Conservation (phyloP, 768 basidiomycete genomes). For the Mycena galericulata region DNA sequence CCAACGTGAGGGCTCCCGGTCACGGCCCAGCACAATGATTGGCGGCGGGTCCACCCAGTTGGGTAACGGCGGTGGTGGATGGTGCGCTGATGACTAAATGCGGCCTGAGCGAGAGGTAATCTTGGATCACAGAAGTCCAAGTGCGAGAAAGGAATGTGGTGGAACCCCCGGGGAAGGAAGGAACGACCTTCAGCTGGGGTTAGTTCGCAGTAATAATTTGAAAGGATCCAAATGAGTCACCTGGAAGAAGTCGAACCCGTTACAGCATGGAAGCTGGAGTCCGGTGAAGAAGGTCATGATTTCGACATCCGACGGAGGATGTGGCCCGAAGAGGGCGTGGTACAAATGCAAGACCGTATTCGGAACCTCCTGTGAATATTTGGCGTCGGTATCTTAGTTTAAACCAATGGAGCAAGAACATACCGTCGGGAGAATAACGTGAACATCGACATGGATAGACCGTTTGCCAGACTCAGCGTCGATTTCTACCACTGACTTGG, state of each 20-base stretch:
- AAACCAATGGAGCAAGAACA: no score
- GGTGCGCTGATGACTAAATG: not conserved
- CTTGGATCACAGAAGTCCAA: constrained; percentile 5
- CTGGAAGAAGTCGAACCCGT: constrained; percentile 1
- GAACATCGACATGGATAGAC: no score
- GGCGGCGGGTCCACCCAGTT: not conserved
- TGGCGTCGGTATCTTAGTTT: no score
- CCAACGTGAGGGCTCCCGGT: constrained; percentile 15
- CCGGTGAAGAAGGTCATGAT: not conserved
- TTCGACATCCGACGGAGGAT: not conserved
- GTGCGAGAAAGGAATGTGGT: not conserved
- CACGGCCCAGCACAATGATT: not conserved
- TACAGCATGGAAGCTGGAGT: not conserved
- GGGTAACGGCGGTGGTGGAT: not conserved
- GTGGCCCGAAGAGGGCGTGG: not conserved
- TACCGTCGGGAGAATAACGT: no score
- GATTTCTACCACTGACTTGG: no score
- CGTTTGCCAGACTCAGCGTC: no score
- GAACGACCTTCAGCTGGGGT: not conserved
- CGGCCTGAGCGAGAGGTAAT: not conserved
- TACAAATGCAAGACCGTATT: not conserved
- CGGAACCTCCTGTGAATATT: no score
- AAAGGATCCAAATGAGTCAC: not conserved
- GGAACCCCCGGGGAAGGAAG: constrained; percentile 5
- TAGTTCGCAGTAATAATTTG: not conserved